phyloP scores from a whole-genome alignment of 257 asterid genomes.

The Nicotiana otophora region DNA sequence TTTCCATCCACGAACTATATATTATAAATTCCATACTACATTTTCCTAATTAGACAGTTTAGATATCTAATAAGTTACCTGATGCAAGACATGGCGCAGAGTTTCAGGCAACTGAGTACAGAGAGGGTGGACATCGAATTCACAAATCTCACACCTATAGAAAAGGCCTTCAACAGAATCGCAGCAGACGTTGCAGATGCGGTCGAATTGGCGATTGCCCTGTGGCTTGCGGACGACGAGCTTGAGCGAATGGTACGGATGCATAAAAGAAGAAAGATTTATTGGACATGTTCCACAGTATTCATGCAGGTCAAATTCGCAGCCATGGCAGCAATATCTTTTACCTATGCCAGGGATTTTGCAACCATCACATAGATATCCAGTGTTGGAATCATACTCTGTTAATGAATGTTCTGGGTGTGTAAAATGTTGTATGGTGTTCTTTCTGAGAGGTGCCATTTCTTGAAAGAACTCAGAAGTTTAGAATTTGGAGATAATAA shows the following conservation, averaged over 20 bases:
- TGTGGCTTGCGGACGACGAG: constrained; percentile 12
- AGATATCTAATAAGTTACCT: background rate
- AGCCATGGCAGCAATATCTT: constrained; percentile 29
- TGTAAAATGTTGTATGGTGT: constrained; percentile 27
- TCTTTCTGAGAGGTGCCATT: constrained; percentile 26
- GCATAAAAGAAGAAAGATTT: constrained; percentile 14
- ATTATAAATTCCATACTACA: no score
- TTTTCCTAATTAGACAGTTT: no score
- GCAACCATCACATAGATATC: constrained; percentile 38
- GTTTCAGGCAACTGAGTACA: constrained; percentile 41
- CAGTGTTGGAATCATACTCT: background rate
- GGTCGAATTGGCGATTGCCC: constrained; percentile 6
- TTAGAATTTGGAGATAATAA: background rate
- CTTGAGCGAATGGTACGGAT: constrained; percentile 13
- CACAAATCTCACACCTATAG: constrained; percentile 41
- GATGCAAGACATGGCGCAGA: constrained; percentile 35
- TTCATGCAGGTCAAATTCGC: constrained; percentile 46
- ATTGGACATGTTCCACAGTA: constrained; percentile 45
- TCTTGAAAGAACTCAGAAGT: background rate
- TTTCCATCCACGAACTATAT: no score
- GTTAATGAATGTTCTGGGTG: constrained; percentile 30
- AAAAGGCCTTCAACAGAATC: constrained; percentile 48
- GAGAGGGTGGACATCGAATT: constrained; percentile 45
- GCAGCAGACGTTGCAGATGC: constrained; percentile 32
- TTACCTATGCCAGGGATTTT: constrained; percentile 32